Percentiles rank a stretch among this genome's conserved stretches.
phyloP scores from a whole-genome alignment of 768 basidiomycete species.

The Piloderma croceum region DNA sequence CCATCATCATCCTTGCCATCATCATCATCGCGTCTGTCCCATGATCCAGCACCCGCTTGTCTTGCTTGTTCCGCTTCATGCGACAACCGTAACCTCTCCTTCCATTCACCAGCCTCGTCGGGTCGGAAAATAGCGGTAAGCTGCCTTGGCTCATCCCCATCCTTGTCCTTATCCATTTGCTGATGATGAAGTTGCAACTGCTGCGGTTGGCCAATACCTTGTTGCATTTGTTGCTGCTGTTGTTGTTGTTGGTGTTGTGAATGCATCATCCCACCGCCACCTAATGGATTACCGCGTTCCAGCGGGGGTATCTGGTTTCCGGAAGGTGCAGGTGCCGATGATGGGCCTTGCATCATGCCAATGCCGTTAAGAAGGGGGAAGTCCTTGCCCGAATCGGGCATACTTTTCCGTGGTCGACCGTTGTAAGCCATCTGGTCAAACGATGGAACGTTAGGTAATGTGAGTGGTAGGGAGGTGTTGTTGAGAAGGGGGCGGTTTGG shows the following conservation, averaged over 20 bases:
- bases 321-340: slow-evolving; percentile 42
- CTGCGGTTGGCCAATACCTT: slow-evolving; percentile 18
- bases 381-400: slow-evolving; percentile 73
- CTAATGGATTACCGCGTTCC: slow-evolving; percentile 48
- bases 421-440: slow-evolving; percentile 74
- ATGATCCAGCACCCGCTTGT: slow-evolving; percentile 37
- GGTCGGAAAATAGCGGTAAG: slow-evolving; percentile 84
- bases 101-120: slow-evolving; percentile 83
- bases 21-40: slow-evolving; percentile 58
- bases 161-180: slow-evolving; percentile 39
- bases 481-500: slow-evolving; percentile 67
- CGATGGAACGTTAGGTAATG: slow-evolving; percentile 65
- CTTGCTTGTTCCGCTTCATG: slow-evolving; percentile 58
- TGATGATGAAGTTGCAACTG: slow-evolving; percentile 17
- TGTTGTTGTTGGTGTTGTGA: slow-evolving; percentile 21
- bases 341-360: slow-evolving; percentile 45
- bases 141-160: slow-evolving; percentile 47
- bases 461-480: slow-evolving; percentile 57
- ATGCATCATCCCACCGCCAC: slow-evolving; percentile 34
- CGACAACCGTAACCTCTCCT: slow-evolving; percentile 63
- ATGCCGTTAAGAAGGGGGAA: slow-evolving; percentile 61
- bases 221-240: slow-evolving; percentile 18
- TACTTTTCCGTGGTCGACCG: slow-evolving; percentile 73
- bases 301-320: slow-evolving; percentile 37
- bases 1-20: slow-evolving; percentile 70